A percentile compares a stretch with the other conserved stretches of the same genome.
phyloP scores from a whole-genome alignment of 2,329 filamentous ascomycete genomes.

The Aspergillus japonicus region DNA sequence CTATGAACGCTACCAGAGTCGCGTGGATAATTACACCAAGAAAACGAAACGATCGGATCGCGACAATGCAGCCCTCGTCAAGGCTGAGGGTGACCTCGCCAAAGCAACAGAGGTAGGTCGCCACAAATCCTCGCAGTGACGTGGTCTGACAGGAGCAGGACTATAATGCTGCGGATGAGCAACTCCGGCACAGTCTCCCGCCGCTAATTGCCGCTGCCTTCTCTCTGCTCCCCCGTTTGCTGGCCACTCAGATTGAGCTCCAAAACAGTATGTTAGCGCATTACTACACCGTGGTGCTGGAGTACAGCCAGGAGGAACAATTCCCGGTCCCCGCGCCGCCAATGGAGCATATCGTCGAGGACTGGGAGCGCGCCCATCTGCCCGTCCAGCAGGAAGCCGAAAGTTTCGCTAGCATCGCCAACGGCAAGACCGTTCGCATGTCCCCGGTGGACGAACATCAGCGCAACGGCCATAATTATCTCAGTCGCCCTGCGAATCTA shows the following conservation, averaged over 20 bases:
- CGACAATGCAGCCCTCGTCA: conserved; percentile 69
- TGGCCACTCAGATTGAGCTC: conserved; percentile 69
- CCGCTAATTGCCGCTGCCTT: conserved; percentile 69
- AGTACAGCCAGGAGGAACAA: conserved; percentile 66
- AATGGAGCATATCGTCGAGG: conserved; percentile 67
- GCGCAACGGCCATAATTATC: conserved; percentile 43
- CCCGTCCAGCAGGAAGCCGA: conserved; percentile 67
- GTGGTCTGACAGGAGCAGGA: conserved; percentile 48
- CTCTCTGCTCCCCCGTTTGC: conserved; percentile 69
- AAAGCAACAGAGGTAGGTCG: conserved; percentile 60
- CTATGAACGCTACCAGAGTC: conserved; percentile 73
- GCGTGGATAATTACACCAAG: conserved; percentile 66
- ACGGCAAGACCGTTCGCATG: conserved; percentile 57
- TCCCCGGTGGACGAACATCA: conserved; percentile 17
- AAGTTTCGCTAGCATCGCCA: conserved; percentile 60
- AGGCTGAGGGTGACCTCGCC: conserved; percentile 69
- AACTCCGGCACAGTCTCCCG: conserved; percentile 69
- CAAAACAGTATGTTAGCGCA: conserved; percentile 76
- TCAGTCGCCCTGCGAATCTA: conserved; percentile 37
- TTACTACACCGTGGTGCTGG: conserved; percentile 74
- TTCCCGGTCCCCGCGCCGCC: conserved; percentile 71
- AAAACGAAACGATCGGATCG: conserved; percentile 70
- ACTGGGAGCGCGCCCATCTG: conserved; percentile 64
- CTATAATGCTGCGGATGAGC: conserved; percentile 72
- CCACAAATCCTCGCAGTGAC: not conserved